Base-by-base conservation (phyloP, 2,329 filamentous ascomycete species). In the Meredithiella fracta region DNA sequence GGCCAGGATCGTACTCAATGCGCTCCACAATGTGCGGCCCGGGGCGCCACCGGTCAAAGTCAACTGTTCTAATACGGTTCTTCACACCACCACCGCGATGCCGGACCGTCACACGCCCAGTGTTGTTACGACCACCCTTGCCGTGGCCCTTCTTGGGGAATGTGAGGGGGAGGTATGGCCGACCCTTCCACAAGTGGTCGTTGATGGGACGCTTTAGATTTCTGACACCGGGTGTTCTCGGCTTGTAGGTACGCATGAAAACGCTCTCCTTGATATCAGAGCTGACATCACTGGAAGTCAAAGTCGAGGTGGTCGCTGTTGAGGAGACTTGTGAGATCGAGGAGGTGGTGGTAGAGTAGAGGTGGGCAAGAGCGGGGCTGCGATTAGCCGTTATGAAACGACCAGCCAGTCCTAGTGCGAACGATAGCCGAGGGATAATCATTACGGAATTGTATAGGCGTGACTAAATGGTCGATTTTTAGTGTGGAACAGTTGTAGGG, bases 151-250 rank as follows among this genome's bases (percentile, higher is more conserved):
- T 91, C 69, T 96, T 95, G 38, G 89, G 81, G 64, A 88, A 86
- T 9, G 94, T 98, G 68, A 98, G 76, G 53, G 83, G 80, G 34
- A 86, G 74, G 62, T 85, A 82, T 0, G 92, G 87, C 57, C 89
- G 77, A 58, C 92, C 92, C 70, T 94, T 96, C 88, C 88, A 97
- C 49, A 98, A 73, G 69, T 98, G 92, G 65, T 96, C 89, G 70
- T 97, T 97, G 70, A 96, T 83, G 14, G 92, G 89, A 47, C 92
- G 80, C 68, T 84, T 85, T 61, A 98, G 74, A 78, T 98, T 92
- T 64, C 92, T 83, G 58, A 94, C 70, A 77, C 92, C 92, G 11
- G 91, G 91, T 0, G 92, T 96, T 63, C 88, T 82, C 37, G 92
- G 92, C 68, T 86, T 97, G 70, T 96, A 98, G 55, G 86, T 92